phyloP scores from a whole-genome alignment of 345 rosid genomes.

The Pistacia integerrima region DNA sequence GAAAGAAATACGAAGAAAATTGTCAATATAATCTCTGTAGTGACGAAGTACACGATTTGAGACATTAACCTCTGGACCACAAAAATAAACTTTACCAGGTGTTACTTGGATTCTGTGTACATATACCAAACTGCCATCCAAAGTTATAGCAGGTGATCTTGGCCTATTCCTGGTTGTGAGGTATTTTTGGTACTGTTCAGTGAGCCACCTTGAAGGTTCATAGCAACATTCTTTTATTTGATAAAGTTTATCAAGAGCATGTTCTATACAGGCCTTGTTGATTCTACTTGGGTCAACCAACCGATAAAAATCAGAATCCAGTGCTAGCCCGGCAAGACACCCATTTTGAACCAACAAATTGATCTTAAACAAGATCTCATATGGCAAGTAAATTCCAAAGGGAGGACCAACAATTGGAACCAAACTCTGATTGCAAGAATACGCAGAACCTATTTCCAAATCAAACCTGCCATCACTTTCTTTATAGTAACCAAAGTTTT shows the following conservation, averaged over 20 bases:
- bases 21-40: constrained; percentile 32
- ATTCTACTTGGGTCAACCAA: constrained; percentile 38
- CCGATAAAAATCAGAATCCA: constrained; percentile 43
- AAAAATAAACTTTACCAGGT: constrained; percentile 60
- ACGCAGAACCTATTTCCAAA: constrained; percentile 38
- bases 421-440: constrained; percentile 37
- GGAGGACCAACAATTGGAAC: constrained; percentile 61
- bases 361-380: constrained; percentile 48
- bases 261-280: constrained; percentile 25
- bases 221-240: constrained; percentile 54
- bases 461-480: constrained; percentile 31
- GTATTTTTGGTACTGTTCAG: constrained; percentile 40
- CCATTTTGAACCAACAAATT: constrained; percentile 64
- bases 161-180: constrained; percentile 23
- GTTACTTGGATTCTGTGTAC: constrained; percentile 60
- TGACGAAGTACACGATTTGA: constrained; percentile 63
- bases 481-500: constrained; percentile 44
- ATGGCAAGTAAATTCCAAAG: constrained; percentile 39
- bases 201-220: constrained; percentile 55
- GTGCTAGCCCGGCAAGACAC: constrained; percentile 27
- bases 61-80: constrained; percentile 63
- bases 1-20: constrained; percentile 66
- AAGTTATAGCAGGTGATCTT: constrained; percentile 32
- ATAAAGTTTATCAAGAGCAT: constrained; percentile 48
- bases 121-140: constrained; percentile 55